These are phyloP conservation scores for Alternaria sp. DNA, from an alignment of 2,329 filamentous ascomycete genomes.

Conservation along the genomic window DNA sequence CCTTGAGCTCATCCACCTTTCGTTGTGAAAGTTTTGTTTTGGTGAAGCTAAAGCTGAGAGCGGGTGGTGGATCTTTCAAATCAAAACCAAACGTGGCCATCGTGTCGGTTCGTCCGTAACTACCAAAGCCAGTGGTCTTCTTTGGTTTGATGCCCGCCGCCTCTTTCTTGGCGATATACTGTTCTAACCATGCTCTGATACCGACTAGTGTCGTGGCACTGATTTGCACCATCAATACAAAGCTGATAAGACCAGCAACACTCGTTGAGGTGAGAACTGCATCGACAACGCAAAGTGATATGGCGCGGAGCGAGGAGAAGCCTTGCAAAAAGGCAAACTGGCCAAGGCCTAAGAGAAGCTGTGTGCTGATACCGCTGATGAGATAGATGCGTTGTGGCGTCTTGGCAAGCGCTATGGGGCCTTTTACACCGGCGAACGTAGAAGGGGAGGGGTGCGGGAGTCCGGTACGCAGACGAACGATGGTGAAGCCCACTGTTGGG, in stretches of 20 bases:
- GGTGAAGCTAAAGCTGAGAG: constrained; percentile 10
- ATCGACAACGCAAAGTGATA: constrained; percentile 42
- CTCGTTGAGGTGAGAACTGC: constrained; percentile 32
- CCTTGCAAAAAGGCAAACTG: constrained; percentile 35
- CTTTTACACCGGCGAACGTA: constrained; percentile 33
- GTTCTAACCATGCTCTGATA: constrained; percentile 39
- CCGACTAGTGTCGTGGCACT: constrained; percentile 32
- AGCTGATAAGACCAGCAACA: constrained; percentile 25
- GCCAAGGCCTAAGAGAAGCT: constrained; percentile 30
- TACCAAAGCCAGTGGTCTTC: constrained; percentile 3
- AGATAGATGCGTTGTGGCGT: constrained; percentile 36
- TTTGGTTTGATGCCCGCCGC: constrained; percentile 5
- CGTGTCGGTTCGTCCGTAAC: constrained; percentile 18
- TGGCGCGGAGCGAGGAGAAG: constrained; percentile 33
- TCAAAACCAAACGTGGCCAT: constrained; percentile 35
- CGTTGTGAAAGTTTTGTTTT: constrained; percentile 17
- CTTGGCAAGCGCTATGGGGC: constrained; percentile 32
- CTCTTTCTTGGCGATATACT: constrained; percentile 34
- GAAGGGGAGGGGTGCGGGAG: constrained; percentile 31
- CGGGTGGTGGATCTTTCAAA: constrained; percentile 15
- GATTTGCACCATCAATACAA: constrained; percentile 36
- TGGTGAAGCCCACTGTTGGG: constrained; percentile 27
- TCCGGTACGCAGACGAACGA: constrained; percentile 35
- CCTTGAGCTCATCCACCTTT: constrained; percentile 29
- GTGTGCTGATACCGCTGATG: constrained; percentile 30